Evolutionary conservation across 441 rosid species (phyloP), one percentile per base, ranked within the genome.

Genomic region (Pelargonium myrrhifolium): DNA sequence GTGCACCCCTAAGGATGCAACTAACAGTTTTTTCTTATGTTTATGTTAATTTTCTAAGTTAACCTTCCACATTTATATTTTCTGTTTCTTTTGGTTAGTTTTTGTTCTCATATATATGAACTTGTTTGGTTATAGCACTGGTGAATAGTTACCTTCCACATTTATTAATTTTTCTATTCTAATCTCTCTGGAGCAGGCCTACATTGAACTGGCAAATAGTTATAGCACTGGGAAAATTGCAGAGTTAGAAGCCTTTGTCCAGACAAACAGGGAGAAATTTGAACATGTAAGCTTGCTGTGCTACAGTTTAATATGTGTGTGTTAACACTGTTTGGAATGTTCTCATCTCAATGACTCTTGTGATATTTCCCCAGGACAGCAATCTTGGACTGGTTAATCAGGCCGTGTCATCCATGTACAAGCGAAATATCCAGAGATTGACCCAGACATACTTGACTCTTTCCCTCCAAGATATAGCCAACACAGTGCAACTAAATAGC

Each of bases 351-450:
- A 40, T 65, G 68, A 66, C 26, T 58, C 35, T 77, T 37, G 67
- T 68, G 66, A 43, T 69, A 43, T 67, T 74, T 72, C 71, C 62
- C 74, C 85, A 92, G 99, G 99, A 94, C 87, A 87, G 81, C 75
- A 89, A 94, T 79, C 87, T 86, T 62, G 99, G 99, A 72, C 83
- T 94, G 68, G 99, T 84, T 78, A 88, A 88, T 84, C 99, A 94
- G 80, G 99, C 83, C 49, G 80, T 88, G 45, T 81, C 97, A 69
- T 94, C 99, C 68, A 85, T 92, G 85, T 94, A 88, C 78, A 94
- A 92, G 79, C 87, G 85, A 71, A 94, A 92, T 81, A 94, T 94
- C 72, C 97, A 89, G 84, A 85, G 93, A 74, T 75, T 89, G 84
- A 94, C 98, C 18, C 98, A 87, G 75, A 92, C 90, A 43, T 94